phyloP scores from a whole-genome alignment of 768 basidiomycete genomes.

The Phanerochaete sordida region DNA sequence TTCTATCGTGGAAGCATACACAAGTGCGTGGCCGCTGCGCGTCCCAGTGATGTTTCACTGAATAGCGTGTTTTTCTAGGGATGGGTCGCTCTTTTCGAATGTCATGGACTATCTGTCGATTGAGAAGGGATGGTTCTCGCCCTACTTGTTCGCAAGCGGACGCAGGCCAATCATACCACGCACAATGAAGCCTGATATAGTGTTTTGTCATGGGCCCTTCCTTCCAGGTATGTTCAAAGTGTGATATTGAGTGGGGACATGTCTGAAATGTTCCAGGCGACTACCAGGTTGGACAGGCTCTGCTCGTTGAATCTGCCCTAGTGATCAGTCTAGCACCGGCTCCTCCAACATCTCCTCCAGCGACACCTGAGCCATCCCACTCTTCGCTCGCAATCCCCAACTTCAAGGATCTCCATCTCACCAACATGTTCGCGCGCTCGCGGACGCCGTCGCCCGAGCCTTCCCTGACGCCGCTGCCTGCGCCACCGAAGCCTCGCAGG shows the following conservation, averaged over 20 bases:
- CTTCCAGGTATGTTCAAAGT: conserved; percentile 37
- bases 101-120: conserved; percentile 62
- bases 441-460: conserved; percentile 52
- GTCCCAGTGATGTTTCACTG: neutral
- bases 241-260: neutral
- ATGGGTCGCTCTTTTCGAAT: conserved; percentile 53
- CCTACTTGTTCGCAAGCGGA: conserved; percentile 60
- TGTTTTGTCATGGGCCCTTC: conserved; percentile 67
- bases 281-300: conserved; percentile 54
- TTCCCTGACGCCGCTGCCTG: conserved; percentile 35
- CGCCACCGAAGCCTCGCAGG: conserved; percentile 46
- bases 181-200: conserved; percentile 59
- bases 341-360: conserved; percentile 10
- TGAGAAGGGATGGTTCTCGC: conserved; percentile 68
- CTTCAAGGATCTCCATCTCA: conserved; percentile 30
- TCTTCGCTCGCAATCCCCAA: conserved; percentile 24
- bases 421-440: conserved; percentile 43
- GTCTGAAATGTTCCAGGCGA: conserved; percentile 39
- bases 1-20: conserved; percentile 62
- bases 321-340: conserved; percentile 41
- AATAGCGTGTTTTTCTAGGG: conserved; percentile 29
- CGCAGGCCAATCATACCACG: conserved; percentile 59
- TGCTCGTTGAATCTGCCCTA: conserved; percentile 54
- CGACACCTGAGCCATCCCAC: conserved; percentile 8
- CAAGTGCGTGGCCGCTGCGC: conserved; percentile 32